These are phyloP conservation scores for Boletus semigastroideus DNA, from an alignment of 1,284 basidiomycete species.

Conservation along the genomic window DNA sequence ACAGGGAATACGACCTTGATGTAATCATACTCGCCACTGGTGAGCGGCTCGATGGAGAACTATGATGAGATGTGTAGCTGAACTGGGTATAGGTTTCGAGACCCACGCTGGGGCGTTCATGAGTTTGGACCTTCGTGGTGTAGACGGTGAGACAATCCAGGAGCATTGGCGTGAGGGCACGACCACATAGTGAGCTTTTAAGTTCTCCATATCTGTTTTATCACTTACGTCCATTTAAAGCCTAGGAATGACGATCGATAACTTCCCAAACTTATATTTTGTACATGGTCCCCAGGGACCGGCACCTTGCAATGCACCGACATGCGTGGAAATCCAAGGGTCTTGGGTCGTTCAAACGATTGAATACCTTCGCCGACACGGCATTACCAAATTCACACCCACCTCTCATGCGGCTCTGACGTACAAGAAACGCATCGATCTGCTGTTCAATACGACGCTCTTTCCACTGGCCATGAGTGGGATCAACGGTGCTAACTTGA, in stretches of 20 bases:
- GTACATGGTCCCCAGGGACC: slow-evolving; percentile 21
- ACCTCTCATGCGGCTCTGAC: slow-evolving; percentile 8
- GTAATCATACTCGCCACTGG: slow-evolving; percentile 19
- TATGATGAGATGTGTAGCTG: neutral
- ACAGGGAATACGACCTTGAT: slow-evolving; percentile 13
- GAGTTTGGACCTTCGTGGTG: slow-evolving; percentile 11
- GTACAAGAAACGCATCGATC: slow-evolving; percentile 11
- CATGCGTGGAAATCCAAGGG: slow-evolving; percentile 7
- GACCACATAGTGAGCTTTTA: slow-evolving; percentile 17
- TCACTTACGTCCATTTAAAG: too few species aligned
- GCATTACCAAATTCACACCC: slow-evolving; percentile 18
- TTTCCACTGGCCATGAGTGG: slow-evolving; percentile 6
- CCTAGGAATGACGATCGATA: slow-evolving; percentile 20
- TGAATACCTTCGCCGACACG: slow-evolving; percentile 5
- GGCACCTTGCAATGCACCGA: slow-evolving; percentile 9
- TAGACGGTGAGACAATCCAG: slow-evolving; percentile 16
- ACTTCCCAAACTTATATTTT: slow-evolving; percentile 23
- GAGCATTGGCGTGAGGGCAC: slow-evolving; percentile 19
- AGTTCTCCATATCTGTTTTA: neutral
- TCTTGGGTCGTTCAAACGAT: slow-evolving; percentile 18
- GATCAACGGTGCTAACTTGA: slow-evolving; percentile 6
- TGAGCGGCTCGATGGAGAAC: neutral
- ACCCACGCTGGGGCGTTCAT: slow-evolving; percentile 5
- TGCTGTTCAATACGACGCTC: slow-evolving; percentile 1
- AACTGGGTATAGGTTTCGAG: slow-evolving; percentile 12